Base-by-base conservation (phyloP, 2,329 filamentous ascomycete genomes). In the Fusarium tuaranense region DNA sequence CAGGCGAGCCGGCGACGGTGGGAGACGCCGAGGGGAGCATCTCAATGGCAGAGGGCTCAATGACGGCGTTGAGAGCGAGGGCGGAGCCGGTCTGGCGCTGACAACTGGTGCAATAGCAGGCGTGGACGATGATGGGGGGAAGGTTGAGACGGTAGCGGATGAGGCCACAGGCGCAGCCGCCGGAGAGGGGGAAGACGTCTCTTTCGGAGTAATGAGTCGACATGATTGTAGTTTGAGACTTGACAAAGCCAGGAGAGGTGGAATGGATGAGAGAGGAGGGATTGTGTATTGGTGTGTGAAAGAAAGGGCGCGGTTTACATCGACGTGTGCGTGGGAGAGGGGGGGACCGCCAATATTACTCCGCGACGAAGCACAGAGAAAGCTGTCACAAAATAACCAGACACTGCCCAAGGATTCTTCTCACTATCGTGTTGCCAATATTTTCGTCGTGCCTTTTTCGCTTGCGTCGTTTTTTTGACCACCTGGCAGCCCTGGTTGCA, bases 121-220 rank as follows among this genome's bases (percentile, higher is more conserved):
- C 85, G 76, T 88, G 83, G 38, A 84, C 81, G 62, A 84, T 71
- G 48, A 87, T 78, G 22, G 86, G 81, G n/a, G 92, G 83, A 3
- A 92, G 83, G 76, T 90, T 89, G 36, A 90, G 86, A 14, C 91
- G 83, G 80, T 94, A 92, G 80, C 92, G 93, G 73, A 92, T 86
- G 78, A 93, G 90, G 16, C 91, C 91, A 81, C 92, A 94, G 63
- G 90, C 88, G 80, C 93, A 94, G 68, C 90, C 91, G 67, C 83
- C 82, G 36, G 79, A 67, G 70, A 84, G 76, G 70, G 80, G 80
- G 68, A 81, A 76, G 63, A 78, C 69, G 62, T 76, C 60, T 51
- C 73, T 76, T 51, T 78, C 59, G 13, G 77, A 74, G 77, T 79
- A 80, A 67, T 79, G 77, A 59, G 73, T 20, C 27, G 78, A 71